Evolutionary conservation across 2,329 filamentous ascomycete species (phyloP), one percentile per base, ranked within the genome.

Genomic region (Monosporascus sp.): DNA sequence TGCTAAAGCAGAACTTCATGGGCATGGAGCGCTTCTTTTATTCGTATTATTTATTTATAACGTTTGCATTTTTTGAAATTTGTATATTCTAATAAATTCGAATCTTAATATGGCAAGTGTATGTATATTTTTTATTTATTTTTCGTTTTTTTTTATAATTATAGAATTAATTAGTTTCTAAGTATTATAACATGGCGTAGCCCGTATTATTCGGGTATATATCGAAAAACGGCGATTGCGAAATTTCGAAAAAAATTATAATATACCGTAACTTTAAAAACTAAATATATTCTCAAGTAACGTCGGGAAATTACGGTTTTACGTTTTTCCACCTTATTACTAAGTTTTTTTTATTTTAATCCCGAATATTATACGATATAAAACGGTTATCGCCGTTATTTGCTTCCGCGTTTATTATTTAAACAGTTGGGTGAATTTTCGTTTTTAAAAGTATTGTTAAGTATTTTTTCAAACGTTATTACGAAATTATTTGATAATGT

Each of bases 331-430:
- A 81, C 8, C 79, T 88, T 51, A 88, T 87, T 35, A 85, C 87
- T n/a, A 84, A 82, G 61, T n/a, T 80, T 94, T 44, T 78, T 93
- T 51, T 80, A 79, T 48, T 80, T 86, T 63, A 95, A 95, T 69
- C 90, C 90, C 26, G 90, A 95, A 71, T 92, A 92, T 76, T 94
- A 94, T 74, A 93, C 89, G 53, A 81, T 91, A 79, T 95, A 90
- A 90, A 95, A 95, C 78, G 82, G 87, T 74, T 87, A 94, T 67
- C 87, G 94, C 64, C 81, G 81, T 65, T 86, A 82, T 72, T 76
- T 86, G 78, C 80, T 73, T 55, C 80, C 75, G 75, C 73, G 75
- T 63, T 79, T 75, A 71, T 81, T 82, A 63, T 84, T 77, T 72
- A 78, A 65, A 78, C 72, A 51, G 18, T 64, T 60, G 62, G 55